phyloP scores from a whole-genome alignment of 2,329 filamentous ascomycete species.

The Colletotrichum sp. region DNA sequence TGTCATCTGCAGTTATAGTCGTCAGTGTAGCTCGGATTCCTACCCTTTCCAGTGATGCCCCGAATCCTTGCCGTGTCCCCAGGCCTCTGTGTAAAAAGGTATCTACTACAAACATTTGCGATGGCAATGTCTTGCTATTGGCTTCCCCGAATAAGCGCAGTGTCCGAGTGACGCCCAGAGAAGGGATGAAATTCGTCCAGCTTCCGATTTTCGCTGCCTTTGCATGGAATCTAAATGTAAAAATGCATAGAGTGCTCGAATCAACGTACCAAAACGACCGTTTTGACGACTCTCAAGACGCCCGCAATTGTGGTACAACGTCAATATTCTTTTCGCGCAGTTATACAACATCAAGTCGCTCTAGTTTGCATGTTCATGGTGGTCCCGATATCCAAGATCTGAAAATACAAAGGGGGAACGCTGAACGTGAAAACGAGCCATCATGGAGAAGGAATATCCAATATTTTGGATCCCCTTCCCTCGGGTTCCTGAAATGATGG shows the following conservation, averaged over 20 bases:
- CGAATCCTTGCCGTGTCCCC: not conserved
- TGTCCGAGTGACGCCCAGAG: not conserved
- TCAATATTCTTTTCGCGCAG: not conserved
- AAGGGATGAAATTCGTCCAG: not conserved
- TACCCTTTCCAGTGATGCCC: not conserved
- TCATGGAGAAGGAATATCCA: not conserved
- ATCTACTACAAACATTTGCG: rapidly evolving
- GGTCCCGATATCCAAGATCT: not conserved
- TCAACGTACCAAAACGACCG: not conserved
- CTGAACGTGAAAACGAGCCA: not conserved
- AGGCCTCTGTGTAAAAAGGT: rapidly evolving
- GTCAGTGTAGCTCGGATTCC: too few relatives aligned
- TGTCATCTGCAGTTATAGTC: too few relatives aligned
- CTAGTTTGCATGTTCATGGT: not conserved
- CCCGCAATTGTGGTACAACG: too few relatives aligned
- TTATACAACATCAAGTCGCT: not conserved
- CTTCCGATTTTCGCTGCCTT: not conserved
- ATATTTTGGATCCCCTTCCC: too few relatives aligned
- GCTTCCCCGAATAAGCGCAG: not conserved
- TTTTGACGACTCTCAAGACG: too few relatives aligned
- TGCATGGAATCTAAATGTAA: not conserved
- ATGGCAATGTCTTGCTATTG: rapidly evolving
- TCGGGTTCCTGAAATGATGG: not conserved
- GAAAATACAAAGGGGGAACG: not conserved
- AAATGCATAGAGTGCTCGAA: rapidly evolving